Conservation (phyloP, 2,329 filamentous ascomycete species). For the Fusarium mexicanum region DNA sequence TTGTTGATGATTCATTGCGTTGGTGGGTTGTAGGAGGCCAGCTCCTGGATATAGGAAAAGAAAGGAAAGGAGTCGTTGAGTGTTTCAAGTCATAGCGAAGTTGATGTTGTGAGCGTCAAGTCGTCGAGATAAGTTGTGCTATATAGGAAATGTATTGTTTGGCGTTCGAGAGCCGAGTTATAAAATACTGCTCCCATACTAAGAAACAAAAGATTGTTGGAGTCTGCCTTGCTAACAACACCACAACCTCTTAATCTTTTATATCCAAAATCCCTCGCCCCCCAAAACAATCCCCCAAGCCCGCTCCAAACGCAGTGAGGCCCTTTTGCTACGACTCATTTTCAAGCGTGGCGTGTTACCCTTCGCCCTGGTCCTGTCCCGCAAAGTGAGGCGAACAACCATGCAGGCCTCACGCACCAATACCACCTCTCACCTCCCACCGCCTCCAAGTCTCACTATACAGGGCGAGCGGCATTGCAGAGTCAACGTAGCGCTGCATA, state of each 20-base stretch:
- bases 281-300: background rate
- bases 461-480: slow-evolving; percentile 12
- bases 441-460: slow-evolving; percentile 9
- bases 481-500: slow-evolving; percentile 16
- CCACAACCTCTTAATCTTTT: slow-evolving; percentile 7
- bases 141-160: background rate
- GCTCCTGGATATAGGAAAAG: slow-evolving; percentile 14
- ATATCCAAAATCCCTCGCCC: slow-evolving; percentile 8
- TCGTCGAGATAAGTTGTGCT: background rate
- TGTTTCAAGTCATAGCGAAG: background rate
- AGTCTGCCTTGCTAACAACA: background rate
- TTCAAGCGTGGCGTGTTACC: slow-evolving; percentile 25
- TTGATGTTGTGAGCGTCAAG: background rate
- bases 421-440: slow-evolving; percentile 17
- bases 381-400: slow-evolving; percentile 30
- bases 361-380: slow-evolving; percentile 12
- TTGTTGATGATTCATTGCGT: background rate
- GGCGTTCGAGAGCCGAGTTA: background rate
- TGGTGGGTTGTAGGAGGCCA: slow-evolving; percentile 10
- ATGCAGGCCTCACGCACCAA: slow-evolving; percentile 32
- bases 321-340: slow-evolving; percentile 7
- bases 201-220: background rate
- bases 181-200: background rate
- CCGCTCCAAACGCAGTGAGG: slow-evolving; percentile 9
- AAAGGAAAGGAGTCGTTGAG: background rate